phyloP scores from a whole-genome alignment of 2,329 filamentous ascomycete species.

The Penicillium polonicum region DNA sequence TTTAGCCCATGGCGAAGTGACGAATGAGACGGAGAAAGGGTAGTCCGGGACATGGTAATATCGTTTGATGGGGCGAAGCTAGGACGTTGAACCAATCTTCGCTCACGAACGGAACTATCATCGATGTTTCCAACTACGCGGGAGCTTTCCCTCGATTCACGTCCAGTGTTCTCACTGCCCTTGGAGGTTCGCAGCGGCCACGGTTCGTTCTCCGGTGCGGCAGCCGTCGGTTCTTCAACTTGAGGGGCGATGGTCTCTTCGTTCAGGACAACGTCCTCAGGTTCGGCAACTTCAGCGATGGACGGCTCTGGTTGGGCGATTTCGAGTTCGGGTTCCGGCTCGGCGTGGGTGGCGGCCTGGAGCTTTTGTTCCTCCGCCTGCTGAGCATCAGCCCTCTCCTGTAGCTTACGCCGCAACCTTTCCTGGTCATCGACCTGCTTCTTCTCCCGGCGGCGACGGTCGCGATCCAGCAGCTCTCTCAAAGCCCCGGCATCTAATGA shows the following conservation, averaged over 20 bases:
- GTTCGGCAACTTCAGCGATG: neutral
- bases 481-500: slow-evolving; percentile 80
- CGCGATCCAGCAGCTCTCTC: slow-evolving; percentile 85
- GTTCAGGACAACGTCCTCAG: neutral
- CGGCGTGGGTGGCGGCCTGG: neutral
- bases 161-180: slow-evolving; percentile 22
- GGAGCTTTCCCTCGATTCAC: slow-evolving; percentile 33
- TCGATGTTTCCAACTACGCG: slow-evolving; percentile 37
- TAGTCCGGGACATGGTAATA: slow-evolving; percentile 34
- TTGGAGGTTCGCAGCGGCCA: slow-evolving; percentile 38
- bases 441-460: slow-evolving; percentile 74
- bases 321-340: neutral
- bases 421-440: slow-evolving; percentile 70
- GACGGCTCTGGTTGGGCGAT: slow-evolving; percentile 1
- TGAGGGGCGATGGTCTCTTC: slow-evolving; percentile 1
- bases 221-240: slow-evolving; percentile 5
- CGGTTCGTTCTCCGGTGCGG: slow-evolving; percentile 22
- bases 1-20: slow-evolving; percentile 48
- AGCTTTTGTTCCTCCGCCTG: slow-evolving; percentile 51
- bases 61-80: slow-evolving; percentile 39
- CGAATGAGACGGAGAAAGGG: slow-evolving; percentile 40
- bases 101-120: slow-evolving; percentile 34
- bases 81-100: slow-evolving; percentile 26
- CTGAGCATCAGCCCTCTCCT: slow-evolving; percentile 53
- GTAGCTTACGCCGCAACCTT: slow-evolving; percentile 51